phyloP scores from a whole-genome alignment of 768 basidiomycete genomes.

The button mushroom (Agaricus bisporus) region DNA sequence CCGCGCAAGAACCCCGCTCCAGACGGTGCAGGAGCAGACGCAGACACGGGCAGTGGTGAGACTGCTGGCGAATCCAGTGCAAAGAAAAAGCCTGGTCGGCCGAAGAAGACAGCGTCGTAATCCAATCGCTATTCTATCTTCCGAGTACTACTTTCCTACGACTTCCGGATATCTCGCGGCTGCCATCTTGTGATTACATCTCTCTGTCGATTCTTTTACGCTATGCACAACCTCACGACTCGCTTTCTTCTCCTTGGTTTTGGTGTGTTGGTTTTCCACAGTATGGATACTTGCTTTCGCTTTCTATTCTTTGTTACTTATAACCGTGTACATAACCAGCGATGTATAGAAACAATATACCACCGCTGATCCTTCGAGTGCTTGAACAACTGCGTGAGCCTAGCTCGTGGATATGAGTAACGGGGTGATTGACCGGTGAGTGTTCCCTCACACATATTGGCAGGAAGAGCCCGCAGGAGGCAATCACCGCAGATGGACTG shows the following conservation, averaged over 20 bases:
- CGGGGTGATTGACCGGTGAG: conserved; percentile 3
- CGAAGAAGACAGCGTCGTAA: conserved; percentile 44
- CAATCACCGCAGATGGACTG: conserved; percentile 21
- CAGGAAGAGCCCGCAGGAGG: conserved; percentile 23
- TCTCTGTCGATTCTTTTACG: conserved; percentile 9
- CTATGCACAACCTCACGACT: conserved; percentile 11
- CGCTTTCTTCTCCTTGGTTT: conserved; percentile 22
- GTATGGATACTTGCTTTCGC: conserved; percentile 20
- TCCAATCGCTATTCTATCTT: conserved; percentile 12
- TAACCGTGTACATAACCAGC: conserved; percentile 30
- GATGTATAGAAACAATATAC: conserved; percentile 23
- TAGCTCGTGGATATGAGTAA: conserved; percentile 18
- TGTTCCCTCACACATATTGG: conserved; percentile 8
- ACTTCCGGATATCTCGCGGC: conserved; percentile 21
- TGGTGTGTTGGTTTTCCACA: conserved; percentile 19
- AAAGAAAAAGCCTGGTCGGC: conserved; percentile 72
- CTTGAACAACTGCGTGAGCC: conserved; percentile 11
- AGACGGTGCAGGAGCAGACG: conserved; percentile 27
- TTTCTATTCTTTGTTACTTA: conserved; percentile 26
- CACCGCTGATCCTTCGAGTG: conserved; percentile 11
- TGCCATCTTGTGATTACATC: conserved; percentile 17
- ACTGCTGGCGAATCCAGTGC: conserved; percentile 38
- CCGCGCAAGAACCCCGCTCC: conserved; percentile 56
- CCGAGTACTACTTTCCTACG: conserved; percentile 14
- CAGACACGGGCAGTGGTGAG: conserved; percentile 21